Evolutionary conservation across 495 filamentous ascomycete genomes (phyloP), one percentile per base, ranked within the genome.

Genomic region (Trichoderma orchidacearum): DNA sequence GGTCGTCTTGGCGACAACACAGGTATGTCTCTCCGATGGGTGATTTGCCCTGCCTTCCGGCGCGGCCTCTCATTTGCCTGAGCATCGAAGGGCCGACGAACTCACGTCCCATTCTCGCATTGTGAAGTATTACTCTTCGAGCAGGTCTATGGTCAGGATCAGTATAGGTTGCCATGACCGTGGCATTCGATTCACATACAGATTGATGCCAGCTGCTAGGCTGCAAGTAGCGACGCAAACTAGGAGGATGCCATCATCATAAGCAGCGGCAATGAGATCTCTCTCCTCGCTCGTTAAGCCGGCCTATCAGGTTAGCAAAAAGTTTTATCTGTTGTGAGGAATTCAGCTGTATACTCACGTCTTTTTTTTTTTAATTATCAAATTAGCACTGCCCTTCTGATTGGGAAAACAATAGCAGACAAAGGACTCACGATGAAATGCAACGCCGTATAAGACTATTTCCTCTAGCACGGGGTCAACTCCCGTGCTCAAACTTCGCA

Each of bases 51-150:
- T 90, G 90, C 56, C 88, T 82, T 27, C 88, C 88, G 23, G 88
- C 88, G 56, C 88, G 79, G 12, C 88, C 88, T 61, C 86, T 81
- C 88, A 91, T 93, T 69, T 93, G 88, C 34, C 86, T 80, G 76
- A 89, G 70, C 82, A 89, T 86, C 23, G 87, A 80, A 3, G 87
- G 87, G 0, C 84, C 85, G 34, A 90, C 81, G 25, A 90, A 70
- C 50, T 90, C 85, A 18, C 84, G 77, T 8, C 88, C 88, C 87
- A 90, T 90, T 15, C 84, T 75, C 29, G 83, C 87, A 27, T 82
- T 83, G 62, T 89, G 84, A 29, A 93, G 79, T 34, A 93, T 89
- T 3, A 93, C 88, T 60, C 88, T 72, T 59, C 88, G 72, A 11
- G 88, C 88, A 5, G 76, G 76, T 7, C 56, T 60, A 27, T 2